Evolutionary conservation across 768 basidiomycete species (phyloP).

Genomic region (Aureoboletus auriporus): DNA sequence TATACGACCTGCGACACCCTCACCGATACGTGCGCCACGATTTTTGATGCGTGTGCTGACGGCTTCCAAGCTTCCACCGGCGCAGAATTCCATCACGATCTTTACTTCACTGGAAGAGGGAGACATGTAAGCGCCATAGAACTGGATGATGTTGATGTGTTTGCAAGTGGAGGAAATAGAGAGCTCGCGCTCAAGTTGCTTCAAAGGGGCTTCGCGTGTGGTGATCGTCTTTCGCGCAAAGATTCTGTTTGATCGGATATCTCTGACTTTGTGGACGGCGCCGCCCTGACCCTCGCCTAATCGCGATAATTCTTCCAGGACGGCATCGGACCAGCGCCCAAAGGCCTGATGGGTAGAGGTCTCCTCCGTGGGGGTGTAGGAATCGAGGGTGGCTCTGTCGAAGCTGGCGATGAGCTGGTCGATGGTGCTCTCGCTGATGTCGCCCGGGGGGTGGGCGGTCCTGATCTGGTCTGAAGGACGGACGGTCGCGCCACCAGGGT

Average conservation of each 20-base stretch:
- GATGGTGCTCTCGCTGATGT: conserved; percentile 31
- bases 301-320: conserved; percentile 70
- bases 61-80: conserved; percentile 86
- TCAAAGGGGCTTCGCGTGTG: conserved; percentile 83
- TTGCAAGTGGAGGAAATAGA: conserved; percentile 82
- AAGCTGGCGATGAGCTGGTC: conserved; percentile 33
- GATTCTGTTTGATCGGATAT: conserved; percentile 71
- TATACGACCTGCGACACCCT: conserved; percentile 86
- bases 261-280: conserved; percentile 90
- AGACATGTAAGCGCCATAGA: conserved; percentile 89
- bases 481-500: conserved; percentile 40
- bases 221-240: conserved; percentile 96
- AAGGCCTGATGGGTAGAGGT: conserved; percentile 24
- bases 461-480: conserved; percentile 36
- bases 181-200: conserved; percentile 90
- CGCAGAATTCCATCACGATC: conserved; percentile 88
- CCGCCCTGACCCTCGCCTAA: conserved; percentile 96
- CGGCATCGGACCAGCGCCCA: conserved; percentile 58
- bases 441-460: conserved; percentile 29
- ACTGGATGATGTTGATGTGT: conserved; percentile 85
- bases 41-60: conserved; percentile 83
- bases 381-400: conserved; percentile 27
- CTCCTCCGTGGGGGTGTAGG: conserved; percentile 35
- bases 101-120: conserved; percentile 90
- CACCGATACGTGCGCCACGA: conserved; percentile 73